Evolutionary conservation across 768 basidiomycete species (phyloP), one percentile per base, ranked within the genome.

Genomic region (Collybia sordida): DNA sequence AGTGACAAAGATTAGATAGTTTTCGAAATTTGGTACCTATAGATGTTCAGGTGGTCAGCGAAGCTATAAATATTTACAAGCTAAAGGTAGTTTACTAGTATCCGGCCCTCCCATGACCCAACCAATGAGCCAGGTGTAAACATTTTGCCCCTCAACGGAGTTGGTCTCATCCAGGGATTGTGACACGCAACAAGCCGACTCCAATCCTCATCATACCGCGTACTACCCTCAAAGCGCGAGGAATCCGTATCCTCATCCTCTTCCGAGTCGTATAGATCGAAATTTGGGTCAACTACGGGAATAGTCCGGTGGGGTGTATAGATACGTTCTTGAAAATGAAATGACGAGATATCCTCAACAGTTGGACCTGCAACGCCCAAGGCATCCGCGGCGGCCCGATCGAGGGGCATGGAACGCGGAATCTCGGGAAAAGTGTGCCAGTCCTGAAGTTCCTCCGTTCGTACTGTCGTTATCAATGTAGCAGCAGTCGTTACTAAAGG

Each of bases 31-130:
- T 47, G 67, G 53, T 4, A 48, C 21, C 54, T 61, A 22, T 31
- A 14, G 14, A 31, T 31, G 31, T 31, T 31, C 31, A 31, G 31
- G 31, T 12, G 31, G 31, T 31, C 31, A 31, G 31, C 14, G 5
- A 14, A 31, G 31, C 14, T 31, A 31, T 31, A 4, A 31, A 38
- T 43, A 22, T 18, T 38, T 18, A n/a, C 7, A n/a, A 24, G 22
- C 12, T 34, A 40, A 44, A 24, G 40, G 19, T 6, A 17, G 56
- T 74, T 37, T 59, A 78, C 81, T 54, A 75, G 47, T 35, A 73
- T 69, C 42, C 72, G 74, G 11, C 80, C 80, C 19, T 62, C 65
- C 79, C 79, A 81, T 9, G 61, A 63, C 23, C 79, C 81, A 34
- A 60, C 56, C 9, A 80, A 44, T 3, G 72, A 63, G 19, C 80